Evolutionary conservation across 1,284 basidiomycete species (phyloP), one percentile per base, ranked within the genome.

Genomic region (Fomes fomentarius): DNA sequence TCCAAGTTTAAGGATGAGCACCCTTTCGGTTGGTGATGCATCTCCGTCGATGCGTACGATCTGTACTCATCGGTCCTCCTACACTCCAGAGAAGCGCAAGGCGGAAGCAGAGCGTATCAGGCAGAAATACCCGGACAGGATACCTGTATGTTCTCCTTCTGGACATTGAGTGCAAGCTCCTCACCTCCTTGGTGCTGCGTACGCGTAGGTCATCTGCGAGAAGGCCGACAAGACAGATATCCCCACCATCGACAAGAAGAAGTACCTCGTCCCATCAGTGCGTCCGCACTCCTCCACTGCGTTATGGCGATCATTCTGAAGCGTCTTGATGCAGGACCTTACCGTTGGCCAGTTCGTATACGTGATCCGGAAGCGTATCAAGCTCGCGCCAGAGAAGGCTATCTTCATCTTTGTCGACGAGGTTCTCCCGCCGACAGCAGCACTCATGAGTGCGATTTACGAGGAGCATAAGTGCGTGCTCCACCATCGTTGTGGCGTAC

Each of bases 1-100:
- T 96, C 95, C 72, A 97, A 98, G 81, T 99, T 99, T 84, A 99
- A 99, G 87, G 96, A 98, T 76, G 97, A 99, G 79, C 97, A 99
- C 76, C 93, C 95, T 55, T 99, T 98, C 71, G 96, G 96, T 97
- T 66, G 60, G 87, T 79, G 33, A 50, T 63, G 57, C 57, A 60
- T 40, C 19, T 56, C 47, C 48, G 55, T 58, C 25, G 51, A 51
- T 54, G 49, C 55, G 48, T 50, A 52, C 57, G 57, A 68, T 70
- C 63, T 63, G 39, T 47, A 52, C 61, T 65, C 58, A 65, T 66
- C 54, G 53, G 63, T 52, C 54, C 55, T 60, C 57, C 41, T 58
- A 60, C 55, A 55, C 50, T 62, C 24, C 73, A 96, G 95, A 98
- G 85, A 98, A 98, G 80, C 93, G 96, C 80, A 98, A 98, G 83